Conservation (phyloP, 2,329 filamentous ascomycete genomes). For the Diaporthe sp. region DNA sequence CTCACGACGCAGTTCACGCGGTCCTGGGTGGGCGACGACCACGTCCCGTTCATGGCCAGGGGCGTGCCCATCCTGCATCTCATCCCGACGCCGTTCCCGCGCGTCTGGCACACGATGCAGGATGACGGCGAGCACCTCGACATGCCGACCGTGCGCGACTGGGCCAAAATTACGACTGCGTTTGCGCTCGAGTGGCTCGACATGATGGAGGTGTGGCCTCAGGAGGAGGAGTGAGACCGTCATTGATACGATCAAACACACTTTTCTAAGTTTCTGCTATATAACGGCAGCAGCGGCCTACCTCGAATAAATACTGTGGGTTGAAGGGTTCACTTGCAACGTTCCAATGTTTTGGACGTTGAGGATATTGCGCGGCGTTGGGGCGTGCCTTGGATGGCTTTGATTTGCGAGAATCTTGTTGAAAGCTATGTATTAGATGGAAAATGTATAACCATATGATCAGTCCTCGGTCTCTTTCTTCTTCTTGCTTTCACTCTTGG, state of each 20-base stretch:
- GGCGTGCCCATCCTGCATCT: constrained; percentile 92
- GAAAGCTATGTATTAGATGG: background rate
- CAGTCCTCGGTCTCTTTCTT: constrained; percentile 37
- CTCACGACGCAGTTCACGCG: constrained; percentile 60
- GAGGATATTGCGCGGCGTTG: constrained; percentile 13
- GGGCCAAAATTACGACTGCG: constrained; percentile 85
- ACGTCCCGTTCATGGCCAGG: constrained; percentile 88
- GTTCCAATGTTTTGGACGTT: background rate
- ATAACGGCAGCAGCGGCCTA: background rate
- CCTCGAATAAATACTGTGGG: background rate
- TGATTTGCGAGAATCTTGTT: background rate
- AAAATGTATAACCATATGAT: constrained; percentile 37
- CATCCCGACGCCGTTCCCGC: constrained; percentile 86
- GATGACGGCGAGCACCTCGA: constrained; percentile 92
- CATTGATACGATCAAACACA: background rate
- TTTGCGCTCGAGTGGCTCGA: constrained; percentile 97
- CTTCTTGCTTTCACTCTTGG: constrained; percentile 41
- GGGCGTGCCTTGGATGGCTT: background rate
- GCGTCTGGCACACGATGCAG: constrained; percentile 86
- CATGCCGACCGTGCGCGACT: constrained; percentile 84
- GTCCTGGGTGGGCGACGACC: constrained; percentile 83
- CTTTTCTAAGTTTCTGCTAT: background rate
- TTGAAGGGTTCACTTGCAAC: background rate
- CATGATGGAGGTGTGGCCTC: constrained; percentile 56
- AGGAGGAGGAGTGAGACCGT: constrained; percentile 45